phyloP scores from a whole-genome alignment of 1,139 yeast species.

The Yamadazyma spencermartinsiae region DNA sequence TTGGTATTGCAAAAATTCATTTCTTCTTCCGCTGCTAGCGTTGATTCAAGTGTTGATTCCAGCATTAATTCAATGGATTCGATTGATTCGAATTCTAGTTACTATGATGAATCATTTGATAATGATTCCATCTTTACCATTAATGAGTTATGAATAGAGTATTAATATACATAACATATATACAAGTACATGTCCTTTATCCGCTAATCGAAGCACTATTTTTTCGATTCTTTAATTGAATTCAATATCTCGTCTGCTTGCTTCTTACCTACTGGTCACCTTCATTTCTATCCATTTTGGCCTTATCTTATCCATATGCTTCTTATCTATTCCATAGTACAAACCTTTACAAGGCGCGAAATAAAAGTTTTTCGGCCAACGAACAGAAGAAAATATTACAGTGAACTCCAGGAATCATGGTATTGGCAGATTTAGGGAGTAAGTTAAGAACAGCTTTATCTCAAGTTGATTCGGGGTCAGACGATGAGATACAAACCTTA shows the following conservation, averaged over 20 bases:
- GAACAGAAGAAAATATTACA: neutral
- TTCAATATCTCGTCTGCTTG: no score
- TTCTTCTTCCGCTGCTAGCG: neutral
- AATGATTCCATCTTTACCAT: conserved; percentile 1
- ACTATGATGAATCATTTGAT: conserved; percentile 1
- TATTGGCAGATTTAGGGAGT: conserved; percentile 90
- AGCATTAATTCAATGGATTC: neutral
- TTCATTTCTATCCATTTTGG: no score
- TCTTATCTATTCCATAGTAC: no score
- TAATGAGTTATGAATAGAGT: conserved; percentile 1
- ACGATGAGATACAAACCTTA: conserved; percentile 50
- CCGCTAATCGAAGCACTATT: no score
- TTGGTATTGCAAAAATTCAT: neutral
- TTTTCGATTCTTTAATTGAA: no score
- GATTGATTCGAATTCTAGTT: conserved; percentile 1
- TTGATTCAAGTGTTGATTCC: neutral
- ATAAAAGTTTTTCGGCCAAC: neutral
- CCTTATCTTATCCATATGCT: no score
- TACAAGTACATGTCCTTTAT: no score
- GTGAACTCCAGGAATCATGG: conserved; percentile 50
- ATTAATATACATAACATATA: neutral
- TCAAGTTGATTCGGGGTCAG: conserved; percentile 48
- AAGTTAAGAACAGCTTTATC: conserved; percentile 80
- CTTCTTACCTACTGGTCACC: no score
- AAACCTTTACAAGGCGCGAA: neutral